Percentiles rank a stretch among this genome's conserved stretches.
These are phyloP conservation scores for Geosmithia flava DNA, from an alignment of 2,329 filamentous ascomycete genomes.

Conservation along the genomic window DNA sequence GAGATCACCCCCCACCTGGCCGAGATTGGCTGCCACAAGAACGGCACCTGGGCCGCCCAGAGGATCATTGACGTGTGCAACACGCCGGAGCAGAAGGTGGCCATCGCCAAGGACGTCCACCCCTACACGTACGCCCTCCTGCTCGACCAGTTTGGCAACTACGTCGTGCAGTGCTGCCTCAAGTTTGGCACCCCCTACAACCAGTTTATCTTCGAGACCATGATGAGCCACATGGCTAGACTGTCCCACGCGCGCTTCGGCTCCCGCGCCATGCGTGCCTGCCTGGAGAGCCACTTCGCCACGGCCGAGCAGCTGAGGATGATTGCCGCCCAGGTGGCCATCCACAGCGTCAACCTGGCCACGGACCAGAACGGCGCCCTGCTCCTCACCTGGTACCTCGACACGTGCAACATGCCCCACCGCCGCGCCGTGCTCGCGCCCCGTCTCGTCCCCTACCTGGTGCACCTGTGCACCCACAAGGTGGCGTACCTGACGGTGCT, in stretches of 20 bases:
- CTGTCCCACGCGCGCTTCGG: slow-evolving; percentile 87
- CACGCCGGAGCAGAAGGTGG: slow-evolving; percentile 65
- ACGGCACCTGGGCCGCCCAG: slow-evolving; percentile 97
- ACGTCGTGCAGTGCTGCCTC: slow-evolving; percentile 91
- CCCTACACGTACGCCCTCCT: slow-evolving; percentile 86
- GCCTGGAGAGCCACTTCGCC: slow-evolving; percentile 88
- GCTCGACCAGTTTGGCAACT: slow-evolving; percentile 96
- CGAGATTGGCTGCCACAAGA: slow-evolving; percentile 97
- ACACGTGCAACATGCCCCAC: slow-evolving; percentile 91
- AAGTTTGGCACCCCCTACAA: slow-evolving; percentile 84
- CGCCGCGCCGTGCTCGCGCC: slow-evolving; percentile 87
- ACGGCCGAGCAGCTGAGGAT: slow-evolving; percentile 93
- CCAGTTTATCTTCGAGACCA: slow-evolving; percentile 95
- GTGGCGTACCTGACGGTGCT: slow-evolving; percentile 94
- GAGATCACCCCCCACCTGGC: slow-evolving; percentile 86
- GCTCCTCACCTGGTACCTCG: slow-evolving; percentile 92
- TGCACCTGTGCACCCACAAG: slow-evolving; percentile 96
- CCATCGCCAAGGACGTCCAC: slow-evolving; percentile 74
- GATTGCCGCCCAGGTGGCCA: slow-evolving; percentile 86
- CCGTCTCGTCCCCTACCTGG: slow-evolving; percentile 80
- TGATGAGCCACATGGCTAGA: slow-evolving; percentile 91
- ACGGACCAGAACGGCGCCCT: slow-evolving; percentile 94
- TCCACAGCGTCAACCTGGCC: slow-evolving; percentile 91
- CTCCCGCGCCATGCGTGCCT: slow-evolving; percentile 90
- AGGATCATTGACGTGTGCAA: slow-evolving; percentile 98